Evolutionary conservation across 495 filamentous ascomycete species (phyloP), one percentile per base, ranked within the genome.

Genomic region (Xylaria venustula): DNA sequence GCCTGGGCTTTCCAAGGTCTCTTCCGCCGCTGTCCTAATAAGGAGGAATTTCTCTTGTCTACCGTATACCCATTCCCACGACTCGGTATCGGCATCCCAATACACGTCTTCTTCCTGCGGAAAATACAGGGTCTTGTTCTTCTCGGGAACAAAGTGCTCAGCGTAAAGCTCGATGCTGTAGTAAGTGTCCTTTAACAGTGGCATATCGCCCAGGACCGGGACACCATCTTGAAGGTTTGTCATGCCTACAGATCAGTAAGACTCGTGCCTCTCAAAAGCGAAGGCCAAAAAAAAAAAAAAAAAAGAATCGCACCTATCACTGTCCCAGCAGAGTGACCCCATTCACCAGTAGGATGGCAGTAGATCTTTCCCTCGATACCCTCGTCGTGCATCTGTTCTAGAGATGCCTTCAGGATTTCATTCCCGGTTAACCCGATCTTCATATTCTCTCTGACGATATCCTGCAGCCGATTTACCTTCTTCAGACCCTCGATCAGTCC

Each of bases 331-430:
- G 72, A 74, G 63, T 81, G 79, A 0, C 77, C 79, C 77, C 77
- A 80, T 69, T 81, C 79, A 0, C 79, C 79, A 32, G 77, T 78
- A n/a, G 79, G 73, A 52, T 81, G 77, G 32, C 64, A 75, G 40
- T 81, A 81, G 1, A 81, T 70, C 64, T 67, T 77, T 1, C 75
- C 79, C 41, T 75, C 68, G 23, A 81, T 76, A 7, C 73, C 75
- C 59, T 79, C 79, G 15, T 42, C 63, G 4, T 54, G 50, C 73
- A 79, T 78, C 59, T 80, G 70, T 36, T 64, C 47, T 17, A 71
- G 61, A 0, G 64, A 54, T 0, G 62, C 65, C 44, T 71, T 71
- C 30, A 81, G 60, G 30, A 80, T 79, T 36, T 71, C 69, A 34
- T 80, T 79, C 7, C 78, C 75, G 11, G 68, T 73, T 54, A 55